A percentile compares a stretch with the other conserved stretches of the same genome.
These are phyloP conservation scores for Asterophora lycoperdoides DNA, from an alignment of 768 basidiomycete genomes.

Conservation along the genomic window DNA sequence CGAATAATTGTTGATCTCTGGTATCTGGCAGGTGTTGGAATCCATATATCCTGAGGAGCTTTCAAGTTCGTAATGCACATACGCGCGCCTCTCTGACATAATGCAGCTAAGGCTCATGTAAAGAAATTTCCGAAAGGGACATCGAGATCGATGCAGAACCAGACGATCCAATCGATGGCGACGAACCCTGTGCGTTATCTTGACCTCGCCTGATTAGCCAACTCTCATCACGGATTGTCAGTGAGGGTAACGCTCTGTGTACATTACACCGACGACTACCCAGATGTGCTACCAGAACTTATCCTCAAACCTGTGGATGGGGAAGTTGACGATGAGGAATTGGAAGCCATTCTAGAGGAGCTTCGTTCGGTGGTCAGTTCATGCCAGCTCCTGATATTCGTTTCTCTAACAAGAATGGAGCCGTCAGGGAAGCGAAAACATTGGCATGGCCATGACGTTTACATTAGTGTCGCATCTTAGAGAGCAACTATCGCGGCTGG, in stretches of 20 bases:
- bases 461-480: slow-evolving; percentile 83
- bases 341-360: slow-evolving; percentile 49
- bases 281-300: slow-evolving; percentile 75
- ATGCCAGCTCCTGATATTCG: not conserved
- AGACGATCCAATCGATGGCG: slow-evolving; percentile 65
- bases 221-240: slow-evolving; percentile 28
- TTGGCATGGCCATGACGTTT: slow-evolving; percentile 98
- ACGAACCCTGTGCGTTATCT: slow-evolving; percentile 47
- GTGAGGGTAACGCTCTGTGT: slow-evolving; percentile 74
- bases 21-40: slow-evolving; percentile 69
- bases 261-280: slow-evolving; percentile 78
- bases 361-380: slow-evolving; percentile 53
- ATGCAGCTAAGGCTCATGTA: slow-evolving; percentile 22
- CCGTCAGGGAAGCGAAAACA: slow-evolving; percentile 71
- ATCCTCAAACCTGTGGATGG: slow-evolving; percentile 60
- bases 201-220: slow-evolving; percentile 10
- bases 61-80: slow-evolving; percentile 62
- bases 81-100: slow-evolving; percentile 19
- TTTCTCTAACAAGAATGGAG: slow-evolving; percentile 6
- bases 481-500: slow-evolving; percentile 66
- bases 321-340: slow-evolving; percentile 53
- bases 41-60: slow-evolving; percentile 95
- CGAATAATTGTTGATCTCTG: slow-evolving; percentile 10
- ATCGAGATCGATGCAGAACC: slow-evolving; percentile 86
- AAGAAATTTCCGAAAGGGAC: slow-evolving; percentile 83